Evolutionary conservation across 2,329 filamentous ascomycete species (phyloP), one percentile per base, ranked within the genome.

Genomic region (Cytospora leucostoma): DNA sequence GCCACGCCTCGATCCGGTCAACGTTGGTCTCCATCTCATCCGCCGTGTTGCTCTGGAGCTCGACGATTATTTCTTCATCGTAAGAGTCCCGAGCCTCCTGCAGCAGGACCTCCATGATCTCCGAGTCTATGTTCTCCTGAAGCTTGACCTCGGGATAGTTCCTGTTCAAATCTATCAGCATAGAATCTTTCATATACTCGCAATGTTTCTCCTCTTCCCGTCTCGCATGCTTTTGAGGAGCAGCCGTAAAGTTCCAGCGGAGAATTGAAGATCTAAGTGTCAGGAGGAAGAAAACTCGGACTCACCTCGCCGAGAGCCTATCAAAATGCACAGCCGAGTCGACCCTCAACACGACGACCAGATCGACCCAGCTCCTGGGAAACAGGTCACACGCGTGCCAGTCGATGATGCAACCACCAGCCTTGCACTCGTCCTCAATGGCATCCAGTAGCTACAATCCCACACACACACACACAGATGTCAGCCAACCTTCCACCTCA

Each of bases 381-480:
- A 98, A 98, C 27, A 98, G 79, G 71, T 98, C 95, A 79, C 94
- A 98, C 2, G 93, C 94, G 77, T 99, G 95, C 94, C 95, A 99
- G 79, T 99, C 95, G 72, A 99, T 90, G 70, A 99, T 87, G 75
- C 87, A 91, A 21, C 95, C 95, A 63, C 94, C 94, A 21, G 84
- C 78, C 67, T 88, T 84, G 47, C 91, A 84, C 66, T 95, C 89
- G 62, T 91, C 85, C 78, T 98, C 95, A 63, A 99, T 89, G 55
- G 90, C 86, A 74, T 99, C 95, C 27, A 99, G 83, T 37, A 99
- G 79, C 88, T 93, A 70, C n/a, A n/a, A n/a, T n/a, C n/a, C n/a
- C n/a, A n/a, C n/a, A n/a, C n/a, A n/a, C n/a, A n/a, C n/a, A n/a
- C n/a, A n/a, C 35, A n/a, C 2, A 17, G 1, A 12, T 60, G 68